These are phyloP conservation scores for Penicillium sp. DNA, from an alignment of 2,329 filamentous ascomycete species.

Conservation along the genomic window DNA sequence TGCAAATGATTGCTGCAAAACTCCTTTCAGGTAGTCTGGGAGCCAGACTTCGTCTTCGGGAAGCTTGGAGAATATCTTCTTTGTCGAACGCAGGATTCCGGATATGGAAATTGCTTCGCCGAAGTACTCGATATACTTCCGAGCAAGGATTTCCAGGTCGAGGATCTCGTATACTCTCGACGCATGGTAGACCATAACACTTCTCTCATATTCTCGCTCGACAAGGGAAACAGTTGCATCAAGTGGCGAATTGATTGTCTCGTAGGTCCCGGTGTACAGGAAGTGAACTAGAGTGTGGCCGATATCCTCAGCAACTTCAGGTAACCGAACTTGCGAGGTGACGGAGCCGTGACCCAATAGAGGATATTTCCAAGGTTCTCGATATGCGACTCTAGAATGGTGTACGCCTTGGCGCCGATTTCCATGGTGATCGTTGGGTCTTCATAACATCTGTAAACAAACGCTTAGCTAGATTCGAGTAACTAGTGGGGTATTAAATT, in stretches of 20 bases:
- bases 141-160: conserved; percentile 5
- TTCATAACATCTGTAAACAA: conserved; percentile 1
- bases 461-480: neutral
- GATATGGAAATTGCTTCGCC: conserved; percentile 5
- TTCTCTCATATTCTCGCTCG: conserved; percentile 15
- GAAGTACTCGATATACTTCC: conserved; percentile 15
- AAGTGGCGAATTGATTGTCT: conserved; percentile 9
- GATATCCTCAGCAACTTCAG: conserved; percentile 26
- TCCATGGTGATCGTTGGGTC: neutral
- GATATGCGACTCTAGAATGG: neutral
- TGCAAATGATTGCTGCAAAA: neutral
- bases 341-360: neutral
- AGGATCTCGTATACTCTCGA: conserved; percentile 12
- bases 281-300: conserved; percentile 23
- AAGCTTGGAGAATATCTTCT: conserved; percentile 6
- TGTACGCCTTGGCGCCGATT: conserved; percentile 1
- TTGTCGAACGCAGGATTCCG: conserved; percentile 7
- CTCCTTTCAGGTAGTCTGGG: conserved; percentile 3
- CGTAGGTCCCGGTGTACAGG: conserved; percentile 15
- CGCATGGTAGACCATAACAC: conserved; percentile 17
- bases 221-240: conserved; percentile 1
- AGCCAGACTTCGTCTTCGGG: conserved; percentile 11
- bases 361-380: neutral
- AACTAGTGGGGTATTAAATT: neutral
- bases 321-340: neutral